Percentiles rank a stretch among this genome's conserved stretches.
Evolutionary conservation across 768 basidiomycete species (phyloP).

Genomic region (Termitomyces sp.): DNA sequence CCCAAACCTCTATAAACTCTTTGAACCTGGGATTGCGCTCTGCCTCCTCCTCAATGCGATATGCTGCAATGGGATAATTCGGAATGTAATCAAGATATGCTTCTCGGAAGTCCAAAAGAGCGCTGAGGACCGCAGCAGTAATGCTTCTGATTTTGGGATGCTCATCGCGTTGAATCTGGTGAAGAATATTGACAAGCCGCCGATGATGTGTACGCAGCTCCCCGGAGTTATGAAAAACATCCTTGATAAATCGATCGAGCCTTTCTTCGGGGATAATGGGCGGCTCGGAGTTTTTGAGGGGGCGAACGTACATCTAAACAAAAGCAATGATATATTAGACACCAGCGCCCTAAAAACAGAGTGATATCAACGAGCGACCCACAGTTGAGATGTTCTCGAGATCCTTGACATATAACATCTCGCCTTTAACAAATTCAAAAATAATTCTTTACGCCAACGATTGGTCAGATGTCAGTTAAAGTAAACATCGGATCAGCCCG

Average conservation of each 20-base stretch:
- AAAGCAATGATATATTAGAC: not conserved
- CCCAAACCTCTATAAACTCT: conserved; percentile 70
- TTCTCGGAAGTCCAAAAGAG: conserved; percentile 88
- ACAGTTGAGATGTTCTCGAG: conserved; percentile 84
- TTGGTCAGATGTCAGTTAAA: not conserved
- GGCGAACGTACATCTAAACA: conserved; percentile 76
- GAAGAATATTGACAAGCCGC: conserved; percentile 73
- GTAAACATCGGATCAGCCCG: not conserved
- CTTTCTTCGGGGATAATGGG: conserved; percentile 74
- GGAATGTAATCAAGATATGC: conserved; percentile 92
- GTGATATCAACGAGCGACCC: conserved; percentile 23
- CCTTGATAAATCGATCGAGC: conserved; percentile 74
- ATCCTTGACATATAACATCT: conserved; percentile 97
- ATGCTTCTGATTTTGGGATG: conserved; percentile 79
- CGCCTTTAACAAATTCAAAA: conserved; percentile 93
- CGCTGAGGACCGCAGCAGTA: conserved; percentile 83
- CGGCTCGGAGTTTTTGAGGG: conserved; percentile 70
- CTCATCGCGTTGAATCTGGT: conserved; percentile 86
- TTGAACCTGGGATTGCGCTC: conserved; percentile 77
- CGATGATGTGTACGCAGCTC: conserved; percentile 77
- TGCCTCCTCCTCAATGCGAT: conserved; percentile 85
- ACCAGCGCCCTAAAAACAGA: not conserved
- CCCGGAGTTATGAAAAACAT: conserved; percentile 87
- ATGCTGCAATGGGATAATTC: conserved; percentile 90
- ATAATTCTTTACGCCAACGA: conserved; percentile 58